phyloP scores from a whole-genome alignment of 2,329 filamentous ascomycete species.

The Epichloe scottii region DNA sequence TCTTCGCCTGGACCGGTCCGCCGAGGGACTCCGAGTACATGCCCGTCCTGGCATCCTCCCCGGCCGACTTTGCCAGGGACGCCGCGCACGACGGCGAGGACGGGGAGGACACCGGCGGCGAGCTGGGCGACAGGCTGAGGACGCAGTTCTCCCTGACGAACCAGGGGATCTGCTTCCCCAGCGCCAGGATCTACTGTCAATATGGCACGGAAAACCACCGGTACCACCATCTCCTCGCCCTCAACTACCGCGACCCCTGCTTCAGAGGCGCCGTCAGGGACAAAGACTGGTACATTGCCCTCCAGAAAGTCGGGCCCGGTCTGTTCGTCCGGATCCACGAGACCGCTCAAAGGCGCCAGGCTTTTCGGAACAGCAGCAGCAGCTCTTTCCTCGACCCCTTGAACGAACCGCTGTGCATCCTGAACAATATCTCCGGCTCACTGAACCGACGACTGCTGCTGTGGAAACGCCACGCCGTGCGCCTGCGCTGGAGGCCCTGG shows the following conservation, averaged over 20 bases:
- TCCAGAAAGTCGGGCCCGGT: constrained; percentile 1
- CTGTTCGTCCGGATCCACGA: constrained; percentile 1
- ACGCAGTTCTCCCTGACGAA: constrained; percentile 1
- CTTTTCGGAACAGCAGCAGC: neutral
- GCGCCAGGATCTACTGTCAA: neutral
- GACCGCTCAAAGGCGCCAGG: neutral
- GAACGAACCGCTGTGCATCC: neutral
- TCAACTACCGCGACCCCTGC: neutral
- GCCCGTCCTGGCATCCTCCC: neutral
- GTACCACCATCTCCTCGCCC: neutral
- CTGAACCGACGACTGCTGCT: neutral
- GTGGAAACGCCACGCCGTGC: constrained; percentile 1
- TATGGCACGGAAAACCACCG: neutral
- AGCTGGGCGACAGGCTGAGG: neutral
- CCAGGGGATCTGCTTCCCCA: neutral
- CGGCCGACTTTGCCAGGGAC: neutral
- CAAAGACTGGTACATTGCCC: neutral
- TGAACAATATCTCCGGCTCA: neutral
- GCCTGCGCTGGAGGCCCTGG: constrained; percentile 1
- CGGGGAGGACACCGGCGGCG: neutral
- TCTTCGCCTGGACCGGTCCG: constrained; percentile 12
- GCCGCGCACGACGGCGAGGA: neutral
- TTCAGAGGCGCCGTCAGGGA: neutral
- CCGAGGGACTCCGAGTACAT: neutral
- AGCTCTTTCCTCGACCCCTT: neutral